A percentile compares a stretch with the other conserved stretches of the same genome.
Conservation (phyloP, 192 early-diverging fungal genomes). For the Backusella tuberculispora region DNA sequence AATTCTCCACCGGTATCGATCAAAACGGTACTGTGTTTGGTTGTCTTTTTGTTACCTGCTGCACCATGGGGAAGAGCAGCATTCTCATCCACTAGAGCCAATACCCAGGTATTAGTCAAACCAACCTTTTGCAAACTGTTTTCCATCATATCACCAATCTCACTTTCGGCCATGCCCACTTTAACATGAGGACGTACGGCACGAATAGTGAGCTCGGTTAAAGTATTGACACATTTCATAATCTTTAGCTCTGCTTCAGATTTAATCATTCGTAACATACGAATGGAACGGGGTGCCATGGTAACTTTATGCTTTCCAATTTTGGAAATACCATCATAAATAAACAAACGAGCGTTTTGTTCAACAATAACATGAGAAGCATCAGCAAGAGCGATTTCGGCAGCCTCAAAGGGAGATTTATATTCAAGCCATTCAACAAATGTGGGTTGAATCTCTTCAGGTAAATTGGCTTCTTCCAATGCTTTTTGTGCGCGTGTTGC, state of each 20-base stretch:
- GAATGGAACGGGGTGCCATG: conserved; percentile 40
- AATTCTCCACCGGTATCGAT: conserved; percentile 54
- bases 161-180: conserved; percentile 39
- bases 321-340: conserved; percentile 40
- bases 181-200: conserved; percentile 42
- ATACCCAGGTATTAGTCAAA: conserved; percentile 40
- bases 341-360: conserved; percentile 48
- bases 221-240: conserved; percentile 48
- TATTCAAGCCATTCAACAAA: conserved; percentile 51
- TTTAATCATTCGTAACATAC: conserved; percentile 47
- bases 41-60: conserved; percentile 44
- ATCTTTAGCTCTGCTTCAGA: conserved; percentile 52
- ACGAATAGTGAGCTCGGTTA: conserved; percentile 48
- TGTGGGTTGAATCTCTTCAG: conserved; percentile 22
- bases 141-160: conserved; percentile 43
- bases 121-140: conserved; percentile 40
- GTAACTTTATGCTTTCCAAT: not conserved
- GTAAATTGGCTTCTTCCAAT: conserved; percentile 30
- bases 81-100: conserved; percentile 50
- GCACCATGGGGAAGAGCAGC: conserved; percentile 55
- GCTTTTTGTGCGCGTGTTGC: conserved; percentile 47
- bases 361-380: conserved; percentile 44
- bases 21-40: conserved; percentile 46
- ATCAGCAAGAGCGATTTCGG: conserved; percentile 32
- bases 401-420: conserved; percentile 49